Evolutionary conservation across 345 rosid species (phyloP).

Genomic region (Corchorus capsularis): DNA sequence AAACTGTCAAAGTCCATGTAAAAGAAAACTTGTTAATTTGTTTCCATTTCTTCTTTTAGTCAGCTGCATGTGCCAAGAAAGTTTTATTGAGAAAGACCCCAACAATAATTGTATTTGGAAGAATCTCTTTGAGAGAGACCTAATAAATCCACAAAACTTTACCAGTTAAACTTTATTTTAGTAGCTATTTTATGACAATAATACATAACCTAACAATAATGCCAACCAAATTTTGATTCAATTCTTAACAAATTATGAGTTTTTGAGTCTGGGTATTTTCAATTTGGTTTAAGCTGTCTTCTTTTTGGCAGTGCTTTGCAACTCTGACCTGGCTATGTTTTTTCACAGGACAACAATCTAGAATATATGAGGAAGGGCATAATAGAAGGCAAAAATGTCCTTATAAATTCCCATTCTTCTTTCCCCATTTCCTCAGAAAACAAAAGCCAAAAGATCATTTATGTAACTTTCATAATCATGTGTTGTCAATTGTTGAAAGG

Average conservation of each 20-base stretch:
- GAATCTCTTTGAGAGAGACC: neutral
- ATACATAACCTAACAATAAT: neutral
- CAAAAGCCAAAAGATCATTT: neutral
- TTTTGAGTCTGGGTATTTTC: too few relatives aligned
- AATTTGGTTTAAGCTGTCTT: too few relatives aligned
- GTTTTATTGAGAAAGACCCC: neutral
- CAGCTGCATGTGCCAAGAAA: neutral
- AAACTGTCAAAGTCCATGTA: neutral
- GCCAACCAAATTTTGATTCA: neutral
- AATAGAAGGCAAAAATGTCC: neutral
- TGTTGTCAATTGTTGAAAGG: neutral
- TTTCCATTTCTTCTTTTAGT: neutral
- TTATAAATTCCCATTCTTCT: neutral
- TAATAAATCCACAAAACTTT: neutral
- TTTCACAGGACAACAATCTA: neutral
- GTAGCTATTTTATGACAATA: too few relatives aligned
- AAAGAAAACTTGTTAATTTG: neutral
- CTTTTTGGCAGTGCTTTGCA: neutral
- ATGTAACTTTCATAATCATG: neutral
- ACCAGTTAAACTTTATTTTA: neutral
- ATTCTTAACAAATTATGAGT: too few relatives aligned
- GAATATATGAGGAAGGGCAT: too few relatives aligned
- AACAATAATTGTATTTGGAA: neutral
- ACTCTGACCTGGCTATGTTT: neutral
- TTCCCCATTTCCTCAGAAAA: neutral